Percentiles rank a stretch among this genome's conserved stretches.
Conservation (phyloP, 2,329 filamentous ascomycete species). For the Coniella lustricola region DNA sequence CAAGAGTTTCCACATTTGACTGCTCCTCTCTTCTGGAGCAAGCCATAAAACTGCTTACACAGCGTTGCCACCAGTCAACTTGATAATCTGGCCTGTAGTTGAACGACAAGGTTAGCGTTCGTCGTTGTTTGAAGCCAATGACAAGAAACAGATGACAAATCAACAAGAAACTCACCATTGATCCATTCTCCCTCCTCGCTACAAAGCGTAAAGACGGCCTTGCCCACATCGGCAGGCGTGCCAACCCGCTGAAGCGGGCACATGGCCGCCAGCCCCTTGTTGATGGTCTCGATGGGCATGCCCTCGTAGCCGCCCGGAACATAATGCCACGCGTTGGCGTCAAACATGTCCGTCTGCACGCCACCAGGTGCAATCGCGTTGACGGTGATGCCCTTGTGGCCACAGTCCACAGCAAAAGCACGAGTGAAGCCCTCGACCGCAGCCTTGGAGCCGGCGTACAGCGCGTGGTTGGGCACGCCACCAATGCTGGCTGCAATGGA, state of each 20-base stretch:
- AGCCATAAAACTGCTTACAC: constrained; percentile 16
- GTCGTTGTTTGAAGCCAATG: not conserved
- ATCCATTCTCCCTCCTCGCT: constrained; percentile 57
- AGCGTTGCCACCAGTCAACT: constrained; percentile 30
- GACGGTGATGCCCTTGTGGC: constrained; percentile 59
- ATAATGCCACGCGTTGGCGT: constrained; percentile 61
- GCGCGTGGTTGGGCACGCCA: constrained; percentile 61
- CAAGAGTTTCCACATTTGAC: too few species aligned
- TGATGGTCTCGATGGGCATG: constrained; percentile 46
- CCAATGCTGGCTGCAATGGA: constrained; percentile 61
- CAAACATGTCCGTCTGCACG: constrained; percentile 73
- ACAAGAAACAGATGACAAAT: not conserved
- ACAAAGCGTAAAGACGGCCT: constrained; percentile 48
- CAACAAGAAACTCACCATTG: constrained; percentile 41
- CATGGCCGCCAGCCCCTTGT: constrained; percentile 45
- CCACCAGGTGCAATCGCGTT: constrained; percentile 67
- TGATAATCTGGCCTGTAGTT: constrained; percentile 30
- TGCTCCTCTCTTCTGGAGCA: too few species aligned
- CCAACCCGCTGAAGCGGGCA: constrained; percentile 55
- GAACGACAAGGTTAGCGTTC: constrained; percentile 2
- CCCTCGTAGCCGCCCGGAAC: constrained; percentile 48
- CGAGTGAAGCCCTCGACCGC: constrained; percentile 68
- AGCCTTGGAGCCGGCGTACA: constrained; percentile 67
- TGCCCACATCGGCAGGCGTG: constrained; percentile 51
- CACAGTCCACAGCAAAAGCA: constrained; percentile 65